These are phyloP conservation scores for Pseudozyma thailandica DNA, from an alignment of 1,284 basidiomycete species.

Conservation along the genomic window DNA sequence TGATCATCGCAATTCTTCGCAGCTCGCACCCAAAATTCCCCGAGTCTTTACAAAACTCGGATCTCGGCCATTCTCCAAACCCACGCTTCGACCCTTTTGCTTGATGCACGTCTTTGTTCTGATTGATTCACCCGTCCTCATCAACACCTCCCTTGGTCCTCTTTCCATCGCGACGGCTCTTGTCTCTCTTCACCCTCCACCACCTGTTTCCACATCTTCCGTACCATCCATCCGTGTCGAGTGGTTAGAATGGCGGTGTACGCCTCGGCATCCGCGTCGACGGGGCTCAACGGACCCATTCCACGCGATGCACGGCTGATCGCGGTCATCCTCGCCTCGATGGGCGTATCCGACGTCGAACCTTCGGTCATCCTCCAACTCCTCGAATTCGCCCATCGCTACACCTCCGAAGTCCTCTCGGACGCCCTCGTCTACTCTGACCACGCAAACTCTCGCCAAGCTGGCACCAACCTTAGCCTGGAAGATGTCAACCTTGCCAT, in stretches of 20 bases:
- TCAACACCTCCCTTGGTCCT: background rate
- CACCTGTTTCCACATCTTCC: too few relatives aligned
- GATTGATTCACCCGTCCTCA: too few relatives aligned
- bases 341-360: conserved; percentile 93
- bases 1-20: too few relatives aligned
- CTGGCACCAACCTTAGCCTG: conserved; percentile 72
- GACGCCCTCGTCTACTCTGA: conserved; percentile 93
- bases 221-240: background rate
- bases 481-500: conserved; percentile 92
- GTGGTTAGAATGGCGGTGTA: background rate
- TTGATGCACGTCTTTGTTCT: too few relatives aligned
- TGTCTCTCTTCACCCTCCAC: too few relatives aligned
- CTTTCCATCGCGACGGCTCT: too few relatives aligned
- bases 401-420: conserved; percentile 88
- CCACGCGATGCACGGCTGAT: conserved; percentile 92
- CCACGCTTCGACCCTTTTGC: too few relatives aligned
- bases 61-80: background rate
- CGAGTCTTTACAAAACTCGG: background rate
- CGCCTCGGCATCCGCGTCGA: conserved; percentile 10
- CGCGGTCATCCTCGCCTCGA: conserved; percentile 88
- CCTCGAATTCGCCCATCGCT: conserved; percentile 93
- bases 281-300: conserved; percentile 45
- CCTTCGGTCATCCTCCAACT: conserved; percentile 93
- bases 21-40: background rate
- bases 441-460: conserved; percentile 74